These are phyloP conservation scores for Cynanchum wilfordii DNA, from an alignment of 257 asterid species.

Conservation along the genomic window DNA sequence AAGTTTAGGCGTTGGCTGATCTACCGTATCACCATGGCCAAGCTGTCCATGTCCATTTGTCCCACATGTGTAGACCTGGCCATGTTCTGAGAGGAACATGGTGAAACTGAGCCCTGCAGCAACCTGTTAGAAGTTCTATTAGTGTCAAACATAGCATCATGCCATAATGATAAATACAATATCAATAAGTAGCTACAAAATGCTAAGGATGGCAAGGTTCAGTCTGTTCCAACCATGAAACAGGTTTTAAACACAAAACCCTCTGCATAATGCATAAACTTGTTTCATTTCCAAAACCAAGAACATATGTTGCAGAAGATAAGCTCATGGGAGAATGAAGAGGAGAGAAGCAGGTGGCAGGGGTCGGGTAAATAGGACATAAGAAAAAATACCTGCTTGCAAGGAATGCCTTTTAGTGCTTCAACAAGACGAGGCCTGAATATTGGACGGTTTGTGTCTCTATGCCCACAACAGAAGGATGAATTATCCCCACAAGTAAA, in stretches of 20 bases:
- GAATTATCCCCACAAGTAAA: slow-evolving; percentile 88
- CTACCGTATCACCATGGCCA: slow-evolving; percentile 70
- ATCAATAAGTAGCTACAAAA: background rate
- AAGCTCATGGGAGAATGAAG: background rate
- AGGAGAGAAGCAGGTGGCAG: background rate
- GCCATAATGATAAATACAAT: background rate
- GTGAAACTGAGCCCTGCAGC: slow-evolving; percentile 85
- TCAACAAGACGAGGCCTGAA: slow-evolving; percentile 76
- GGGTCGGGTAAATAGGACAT: background rate
- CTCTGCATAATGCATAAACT: background rate
- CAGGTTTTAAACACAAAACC: background rate
- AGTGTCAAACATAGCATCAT: background rate
- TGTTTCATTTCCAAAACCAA: background rate
- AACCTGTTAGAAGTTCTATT: slow-evolving; percentile 46
- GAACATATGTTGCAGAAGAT: background rate
- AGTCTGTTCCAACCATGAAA: background rate
- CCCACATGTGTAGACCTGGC: slow-evolving; percentile 80
- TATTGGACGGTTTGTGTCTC: slow-evolving; percentile 62
- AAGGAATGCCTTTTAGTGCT: slow-evolving; percentile 54
- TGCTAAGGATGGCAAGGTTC: background rate
- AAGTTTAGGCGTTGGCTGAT: slow-evolving; percentile 53
- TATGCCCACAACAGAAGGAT: slow-evolving; percentile 77
- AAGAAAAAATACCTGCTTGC: slow-evolving; percentile 56
- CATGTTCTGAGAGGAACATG: slow-evolving; percentile 61
- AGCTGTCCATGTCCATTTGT: slow-evolving; percentile 71